Evolutionary conservation across 768 basidiomycete species (phyloP).

Genomic region (Lactifluus subvellereus): DNA sequence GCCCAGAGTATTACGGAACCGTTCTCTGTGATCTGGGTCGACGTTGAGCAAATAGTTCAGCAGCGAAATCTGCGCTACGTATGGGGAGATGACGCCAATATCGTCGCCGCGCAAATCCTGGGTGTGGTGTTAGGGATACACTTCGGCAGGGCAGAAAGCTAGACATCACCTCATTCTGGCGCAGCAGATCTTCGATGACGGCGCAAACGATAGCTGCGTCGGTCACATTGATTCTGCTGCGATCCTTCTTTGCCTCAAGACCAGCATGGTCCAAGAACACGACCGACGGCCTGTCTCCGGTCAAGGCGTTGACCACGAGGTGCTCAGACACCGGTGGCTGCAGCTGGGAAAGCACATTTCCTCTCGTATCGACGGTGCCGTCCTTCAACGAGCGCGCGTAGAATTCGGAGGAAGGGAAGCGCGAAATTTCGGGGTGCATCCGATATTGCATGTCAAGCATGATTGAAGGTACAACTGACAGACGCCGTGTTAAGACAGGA

Average conservation of each 20-base stretch:
- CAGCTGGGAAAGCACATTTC: constrained; percentile 44
- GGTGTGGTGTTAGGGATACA: constrained; percentile 25
- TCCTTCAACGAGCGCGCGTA: constrained; percentile 67
- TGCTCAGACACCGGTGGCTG: constrained; percentile 58
- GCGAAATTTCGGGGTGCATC: constrained; percentile 89
- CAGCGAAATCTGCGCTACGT: constrained; percentile 78
- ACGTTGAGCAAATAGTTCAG: constrained; percentile 60
- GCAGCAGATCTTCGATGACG: constrained; percentile 76
- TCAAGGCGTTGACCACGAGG: constrained; percentile 34
- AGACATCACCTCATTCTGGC: constrained; percentile 25
- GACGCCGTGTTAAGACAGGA: constrained; percentile 2
- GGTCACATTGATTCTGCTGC: constrained; percentile 69
- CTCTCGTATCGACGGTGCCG: constrained; percentile 58
- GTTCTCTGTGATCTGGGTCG: constrained; percentile 45
- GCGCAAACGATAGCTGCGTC: constrained; percentile 76
- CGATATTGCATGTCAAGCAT: constrained; percentile 95
- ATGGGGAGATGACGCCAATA: constrained; percentile 92
- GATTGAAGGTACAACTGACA: constrained; percentile 71
- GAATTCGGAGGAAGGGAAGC: constrained; percentile 81
- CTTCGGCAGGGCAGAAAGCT: not conserved
- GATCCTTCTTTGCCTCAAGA: constrained; percentile 57
- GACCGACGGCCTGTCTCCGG: constrained; percentile 50
- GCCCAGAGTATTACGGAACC: constrained; percentile 59
- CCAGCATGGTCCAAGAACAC: constrained; percentile 80
- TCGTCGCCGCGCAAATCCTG: constrained; percentile 61